Base-by-base conservation (phyloP, 2,329 filamentous ascomycete genomes). In the Calonectria ilicicola region DNA sequence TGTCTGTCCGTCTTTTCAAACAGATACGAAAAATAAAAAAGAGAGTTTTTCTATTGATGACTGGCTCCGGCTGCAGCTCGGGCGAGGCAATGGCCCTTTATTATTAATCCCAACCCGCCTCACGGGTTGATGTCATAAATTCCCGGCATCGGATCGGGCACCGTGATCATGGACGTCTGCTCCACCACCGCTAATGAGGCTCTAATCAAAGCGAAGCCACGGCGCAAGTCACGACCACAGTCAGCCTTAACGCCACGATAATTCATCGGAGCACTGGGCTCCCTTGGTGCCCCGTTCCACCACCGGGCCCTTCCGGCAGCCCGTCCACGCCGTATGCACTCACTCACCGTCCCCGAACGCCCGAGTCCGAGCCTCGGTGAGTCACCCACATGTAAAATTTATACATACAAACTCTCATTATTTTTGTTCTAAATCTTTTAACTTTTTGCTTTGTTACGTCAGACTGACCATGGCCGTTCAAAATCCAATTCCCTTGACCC, bases 191-290 rank as follows among this genome's bases (percentile, higher is more conserved):
- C 56, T 19, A 10, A 19, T 35, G 62, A 35, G 42, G 42, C 42
- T 65, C 44, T 65, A 46, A 56, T 23, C 67, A 58, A 68, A 40
- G 53, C 53, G 53, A 12, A 26, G 35, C 65, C 19, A 53, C 63
- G 2, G 38, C 21, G 46, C 4, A 29, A n/a, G 15, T 63, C 27
- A 14, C 29, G 15, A 26, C 51, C 63, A 47, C 58, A 65, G 76
- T 68, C 72, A 74, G 70, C 58, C 69, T 68, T 65, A 64, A 62
- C 73, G 67, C 67, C 56, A 78, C 77, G 77, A 79, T 77, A 79
- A 79, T 79, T 74, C 71, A 72, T 71, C 77, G 77, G 77, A 78
- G 40, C 69, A 12, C 32, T 35, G 7, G 7, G 32, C 12, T 3
- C 35, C 64, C 35, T 44, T 51, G n/a, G 9, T 7, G 7, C 21